phyloP scores from a whole-genome alignment of 306 rosid genomes.

The Parietaria judaica region DNA sequence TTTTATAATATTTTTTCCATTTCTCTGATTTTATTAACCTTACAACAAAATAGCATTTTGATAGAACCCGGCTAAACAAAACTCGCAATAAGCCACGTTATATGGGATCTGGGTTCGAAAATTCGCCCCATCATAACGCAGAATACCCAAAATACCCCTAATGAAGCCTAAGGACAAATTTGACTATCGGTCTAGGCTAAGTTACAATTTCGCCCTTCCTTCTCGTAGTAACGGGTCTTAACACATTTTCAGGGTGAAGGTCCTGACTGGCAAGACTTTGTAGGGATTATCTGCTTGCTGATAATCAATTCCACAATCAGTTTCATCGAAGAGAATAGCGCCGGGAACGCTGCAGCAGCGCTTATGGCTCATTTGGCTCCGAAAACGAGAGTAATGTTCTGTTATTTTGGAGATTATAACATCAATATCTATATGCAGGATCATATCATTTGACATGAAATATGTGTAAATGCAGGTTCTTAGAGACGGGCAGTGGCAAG shows the following conservation, averaged over 20 bases:
- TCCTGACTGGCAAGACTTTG: conserved; percentile 93
- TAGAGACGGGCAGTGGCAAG: conserved; percentile 82
- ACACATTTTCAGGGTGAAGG: conserved; percentile 54
- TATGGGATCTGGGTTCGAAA: no score
- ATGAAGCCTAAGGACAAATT: no score
- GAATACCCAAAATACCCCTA: no score
- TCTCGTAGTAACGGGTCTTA: no score
- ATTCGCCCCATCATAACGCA: no score
- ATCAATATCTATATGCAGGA: not conserved
- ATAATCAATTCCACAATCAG: conserved; percentile 78
- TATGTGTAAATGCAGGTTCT: conserved; percentile 45
- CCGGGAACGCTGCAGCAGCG: conserved; percentile 82
- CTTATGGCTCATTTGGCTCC: conserved; percentile 85
- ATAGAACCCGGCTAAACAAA: no score
- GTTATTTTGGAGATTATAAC: not conserved
- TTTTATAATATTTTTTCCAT: not conserved
- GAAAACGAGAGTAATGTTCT: conserved; percentile 47
- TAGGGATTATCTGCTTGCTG: conserved; percentile 64
- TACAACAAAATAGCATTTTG: conserved; percentile 8
- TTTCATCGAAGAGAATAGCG: conserved; percentile 84
- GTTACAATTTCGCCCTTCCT: not conserved
- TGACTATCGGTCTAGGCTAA: no score
- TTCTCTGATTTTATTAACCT: not conserved
- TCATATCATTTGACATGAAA: not conserved
- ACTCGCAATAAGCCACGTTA: no score